Conservation (phyloP, 1,139 yeast species). For the Debaryomycetaceae sp. region DNA sequence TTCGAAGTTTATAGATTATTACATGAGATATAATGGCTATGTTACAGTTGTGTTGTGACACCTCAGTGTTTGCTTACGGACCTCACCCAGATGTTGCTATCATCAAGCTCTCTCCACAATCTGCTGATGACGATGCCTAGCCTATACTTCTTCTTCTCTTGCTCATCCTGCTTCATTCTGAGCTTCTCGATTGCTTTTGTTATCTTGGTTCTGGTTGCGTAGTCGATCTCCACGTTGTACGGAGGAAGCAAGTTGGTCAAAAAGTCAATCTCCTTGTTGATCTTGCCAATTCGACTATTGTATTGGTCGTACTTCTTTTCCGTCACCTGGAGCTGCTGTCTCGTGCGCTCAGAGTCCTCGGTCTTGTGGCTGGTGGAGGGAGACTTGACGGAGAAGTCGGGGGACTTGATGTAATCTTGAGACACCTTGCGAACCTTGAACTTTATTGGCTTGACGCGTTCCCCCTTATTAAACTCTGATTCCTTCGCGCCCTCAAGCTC, state of each 20-base stretch:
- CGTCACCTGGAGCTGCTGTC: constrained; percentile 16
- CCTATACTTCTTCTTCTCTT: constrained; percentile 41
- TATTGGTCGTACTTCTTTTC: constrained; percentile 39
- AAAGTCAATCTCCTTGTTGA: constrained; percentile 40
- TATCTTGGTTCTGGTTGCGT: constrained; percentile 40
- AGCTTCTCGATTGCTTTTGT: constrained; percentile 43
- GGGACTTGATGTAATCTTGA: constrained; percentile 24
- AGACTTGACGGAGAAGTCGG: not conserved
- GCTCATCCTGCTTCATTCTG: constrained; percentile 38
- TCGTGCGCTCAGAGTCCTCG: constrained; percentile 6
- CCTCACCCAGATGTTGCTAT: constrained; percentile 45
- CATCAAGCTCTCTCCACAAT: constrained; percentile 43
- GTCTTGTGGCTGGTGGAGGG: not conserved
- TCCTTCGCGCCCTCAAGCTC: constrained; percentile 1
- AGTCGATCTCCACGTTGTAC: constrained; percentile 44
- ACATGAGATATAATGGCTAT: not conserved
- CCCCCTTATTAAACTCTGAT: constrained; percentile 2
- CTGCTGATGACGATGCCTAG: constrained; percentile 45
- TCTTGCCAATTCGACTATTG: constrained; percentile 30
- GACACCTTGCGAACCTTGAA: constrained; percentile 45
- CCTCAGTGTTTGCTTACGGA: constrained; percentile 8
- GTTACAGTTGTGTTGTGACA: not conserved
- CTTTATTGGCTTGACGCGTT: constrained; percentile 23
- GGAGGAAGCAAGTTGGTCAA: constrained; percentile 43
- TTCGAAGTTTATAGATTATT: too few species aligned